phyloP scores from a whole-genome alignment of 2,329 filamentous ascomycete species.

The Penicillium occitanis region DNA sequence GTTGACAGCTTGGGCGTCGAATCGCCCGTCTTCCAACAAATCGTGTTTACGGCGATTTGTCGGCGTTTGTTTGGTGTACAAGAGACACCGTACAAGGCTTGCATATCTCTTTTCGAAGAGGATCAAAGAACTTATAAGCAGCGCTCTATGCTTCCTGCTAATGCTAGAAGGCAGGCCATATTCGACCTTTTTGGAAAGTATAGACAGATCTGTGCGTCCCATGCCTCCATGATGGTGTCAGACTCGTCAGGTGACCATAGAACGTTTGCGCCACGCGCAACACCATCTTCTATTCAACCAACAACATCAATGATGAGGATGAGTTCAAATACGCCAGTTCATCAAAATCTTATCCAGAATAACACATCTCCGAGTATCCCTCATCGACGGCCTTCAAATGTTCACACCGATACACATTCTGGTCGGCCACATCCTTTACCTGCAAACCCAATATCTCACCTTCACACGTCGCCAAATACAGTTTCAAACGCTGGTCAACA shows the following conservation, averaged over 20 bases:
- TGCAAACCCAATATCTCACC: background rate
- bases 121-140: constrained; percentile 26
- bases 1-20: constrained; percentile 47
- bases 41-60: constrained; percentile 50
- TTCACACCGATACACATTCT: background rate
- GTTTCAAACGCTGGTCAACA: constrained; percentile 2
- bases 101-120: constrained; percentile 26
- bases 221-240: constrained; percentile 1
- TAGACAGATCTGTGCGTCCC: constrained; percentile 19
- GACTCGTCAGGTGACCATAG: background rate
- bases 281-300: background rate
- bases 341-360: background rate
- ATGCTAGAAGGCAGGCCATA: constrained; percentile 24
- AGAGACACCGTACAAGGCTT: constrained; percentile 21
- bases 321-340: background rate
- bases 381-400: background rate
- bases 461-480: constrained; percentile 2
- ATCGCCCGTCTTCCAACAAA: constrained; percentile 55
- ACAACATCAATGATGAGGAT: background rate
- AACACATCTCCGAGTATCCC: background rate
- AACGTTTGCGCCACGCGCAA: background rate
- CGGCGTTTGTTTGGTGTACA: constrained; percentile 28
- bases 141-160: constrained; percentile 19
- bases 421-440: background rate
- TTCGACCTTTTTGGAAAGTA: constrained; percentile 25